Conservation (phyloP, 2,329 filamentous ascomycete genomes). For the Pseudogymnoascus sp. region DNA sequence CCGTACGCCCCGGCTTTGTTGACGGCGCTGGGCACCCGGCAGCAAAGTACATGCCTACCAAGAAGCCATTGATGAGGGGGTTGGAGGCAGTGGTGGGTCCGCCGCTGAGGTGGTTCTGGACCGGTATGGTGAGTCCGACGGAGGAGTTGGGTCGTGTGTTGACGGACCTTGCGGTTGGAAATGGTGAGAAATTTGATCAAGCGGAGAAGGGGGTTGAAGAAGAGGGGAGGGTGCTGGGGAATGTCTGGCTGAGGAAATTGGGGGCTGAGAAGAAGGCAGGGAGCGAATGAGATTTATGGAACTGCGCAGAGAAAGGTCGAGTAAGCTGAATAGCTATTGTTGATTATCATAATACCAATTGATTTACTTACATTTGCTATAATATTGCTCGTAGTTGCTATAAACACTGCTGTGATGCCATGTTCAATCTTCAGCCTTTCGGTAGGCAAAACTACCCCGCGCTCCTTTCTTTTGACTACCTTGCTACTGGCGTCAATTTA, state of each 20-base stretch:
- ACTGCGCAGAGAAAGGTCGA: neutral
- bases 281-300: neutral
- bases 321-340: neutral
- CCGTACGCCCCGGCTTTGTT: conserved; percentile 51
- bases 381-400: neutral
- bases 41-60: conserved; percentile 27
- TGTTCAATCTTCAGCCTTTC: neutral
- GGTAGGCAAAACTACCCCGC: neutral
- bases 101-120: conserved; percentile 25
- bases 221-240: conserved; percentile 30
- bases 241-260: conserved; percentile 34
- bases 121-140: conserved; percentile 36
- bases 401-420: neutral
- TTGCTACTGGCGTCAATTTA: conserved; percentile 9
- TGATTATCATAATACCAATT: neutral
- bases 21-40: conserved; percentile 40
- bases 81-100: conserved; percentile 16
- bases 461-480: neutral
- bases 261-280: conserved; percentile 17
- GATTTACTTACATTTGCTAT: neutral
- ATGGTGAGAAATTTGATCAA: conserved; percentile 32
- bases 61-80: conserved; percentile 21
- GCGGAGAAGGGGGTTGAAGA: conserved; percentile 31
- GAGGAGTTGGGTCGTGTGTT: conserved; percentile 39
- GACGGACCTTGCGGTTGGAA: conserved; percentile 40